Evolutionary conservation across 345 rosid species (phyloP), one percentile per base, ranked within the genome.

Genomic region (Linum trigynum): DNA sequence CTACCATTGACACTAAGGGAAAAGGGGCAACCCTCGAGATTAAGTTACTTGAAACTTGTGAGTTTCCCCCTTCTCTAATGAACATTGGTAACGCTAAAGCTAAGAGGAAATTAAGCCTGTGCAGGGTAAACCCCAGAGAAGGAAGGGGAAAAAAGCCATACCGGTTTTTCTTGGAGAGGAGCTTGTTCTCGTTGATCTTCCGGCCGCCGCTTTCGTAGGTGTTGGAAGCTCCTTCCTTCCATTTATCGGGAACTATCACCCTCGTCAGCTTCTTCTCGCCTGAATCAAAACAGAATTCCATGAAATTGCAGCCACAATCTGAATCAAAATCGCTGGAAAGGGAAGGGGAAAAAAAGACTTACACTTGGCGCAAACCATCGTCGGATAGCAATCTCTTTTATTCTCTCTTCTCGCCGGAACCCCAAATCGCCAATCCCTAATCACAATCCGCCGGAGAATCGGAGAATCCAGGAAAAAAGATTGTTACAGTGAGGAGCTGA

Each of bases 191-290:
- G 75, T 94, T 94, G 84, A 88, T 77, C 72, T 95, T 95, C 56
- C 96, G 97, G 40, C 97, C 97, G 63, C 97, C 97, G 55, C 91
- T 84, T 77, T 94, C 99, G 60, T 73, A 82, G 62, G 90, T 86
- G 86, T 94, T 91, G 74, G 87, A 81, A 72, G 99, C 99, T 62
- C 99, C 99, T 76, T 87, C 96, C 87, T 94, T 91, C 97, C 99
- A 94, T 77, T 90, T 90, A 78, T 94, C 97, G 2, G 99, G 99
- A 62, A 94, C 97, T 40, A 94, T 94, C 69, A 94, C 99, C 85
- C 88, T 90, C 40, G 95, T 57, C 64, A 94, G 78, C 83, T 94
- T 94, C 91, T 85, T 94, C 82, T 90, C 89, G 69, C 99, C 97
- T 94, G 76, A 16, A 77, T 8, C 8, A 57, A n/a, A 40, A 9